A percentile compares a stretch with the other conserved stretches of the same genome.
Evolutionary conservation across 352 stramenopile species (phyloP).

Genomic region (Globisporangium solare): DNA sequence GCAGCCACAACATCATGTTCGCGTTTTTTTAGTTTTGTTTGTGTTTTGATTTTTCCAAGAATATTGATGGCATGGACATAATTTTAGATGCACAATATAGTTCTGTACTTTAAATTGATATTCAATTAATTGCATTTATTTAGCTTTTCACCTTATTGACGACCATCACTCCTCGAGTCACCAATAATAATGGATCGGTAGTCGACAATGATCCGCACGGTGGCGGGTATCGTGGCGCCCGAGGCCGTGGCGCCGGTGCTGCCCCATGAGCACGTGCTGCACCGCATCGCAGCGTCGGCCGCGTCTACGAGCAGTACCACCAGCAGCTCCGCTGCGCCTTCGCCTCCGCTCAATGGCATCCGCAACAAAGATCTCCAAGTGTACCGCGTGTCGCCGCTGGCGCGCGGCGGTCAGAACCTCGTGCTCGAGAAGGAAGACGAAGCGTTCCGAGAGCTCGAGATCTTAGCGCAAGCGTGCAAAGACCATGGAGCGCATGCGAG

Average conservation of each 20-base stretch:
- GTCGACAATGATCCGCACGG: slow-evolving; percentile 41
- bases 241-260: slow-evolving; percentile 34
- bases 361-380: slow-evolving; percentile 46
- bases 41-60: too few relatives aligned
- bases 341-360: slow-evolving; percentile 14
- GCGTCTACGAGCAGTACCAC: neutral
- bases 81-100: too few relatives aligned
- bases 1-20: too few relatives aligned
- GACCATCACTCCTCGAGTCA: neutral
- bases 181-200: neutral
- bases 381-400: slow-evolving; percentile 37
- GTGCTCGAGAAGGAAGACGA: slow-evolving; percentile 66
- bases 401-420: slow-evolving; percentile 40
- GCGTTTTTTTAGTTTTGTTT: too few relatives aligned
- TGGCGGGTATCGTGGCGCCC: slow-evolving; percentile 36
- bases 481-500: neutral
- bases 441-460: slow-evolving; percentile 64
- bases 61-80: too few relatives aligned
- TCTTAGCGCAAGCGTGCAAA: slow-evolving; percentile 12
- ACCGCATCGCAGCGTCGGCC: slow-evolving; percentile 25
- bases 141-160: too few relatives aligned
- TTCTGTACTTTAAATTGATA: too few relatives aligned
- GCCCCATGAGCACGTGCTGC: slow-evolving; percentile 59
- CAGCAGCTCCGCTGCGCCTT: neutral
- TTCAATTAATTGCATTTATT: too few relatives aligned